phyloP scores from a whole-genome alignment of 305 asterid species.

The Fraxinus latifolia region DNA sequence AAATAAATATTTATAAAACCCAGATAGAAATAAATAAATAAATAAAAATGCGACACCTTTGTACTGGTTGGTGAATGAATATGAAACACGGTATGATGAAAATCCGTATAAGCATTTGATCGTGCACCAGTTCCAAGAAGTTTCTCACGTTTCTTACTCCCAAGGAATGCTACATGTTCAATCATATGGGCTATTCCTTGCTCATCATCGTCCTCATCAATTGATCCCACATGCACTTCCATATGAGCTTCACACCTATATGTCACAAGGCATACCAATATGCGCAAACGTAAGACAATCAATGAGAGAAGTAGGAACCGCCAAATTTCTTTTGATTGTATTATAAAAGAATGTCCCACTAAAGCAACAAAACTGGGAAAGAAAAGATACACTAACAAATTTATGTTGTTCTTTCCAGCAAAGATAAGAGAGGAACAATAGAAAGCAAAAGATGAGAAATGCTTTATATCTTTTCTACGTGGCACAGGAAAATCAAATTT shows the following conservation, averaged over 20 bases:
- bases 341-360: not conserved
- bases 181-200: conserved; percentile 99
- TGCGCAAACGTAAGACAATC: not conserved
- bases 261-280: conserved; percentile 26
- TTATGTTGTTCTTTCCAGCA: not conserved
- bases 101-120: conserved; percentile 98
- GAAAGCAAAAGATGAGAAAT: conserved; percentile 11
- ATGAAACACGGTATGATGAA: conserved; percentile 99
- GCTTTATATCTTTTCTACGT: not conserved
- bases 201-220: conserved; percentile 98
- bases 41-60: conserved; percentile 42
- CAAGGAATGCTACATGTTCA: conserved; percentile 99
- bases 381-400: conserved; percentile 3
- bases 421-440: conserved; percentile 5
- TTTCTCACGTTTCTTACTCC: conserved; percentile 98
- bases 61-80: conserved; percentile 94
- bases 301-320: not conserved
- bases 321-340: not conserved
- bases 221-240: conserved; percentile 98
- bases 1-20: not conserved
- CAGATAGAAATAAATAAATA: not conserved
- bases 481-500: not conserved
- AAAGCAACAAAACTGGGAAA: conserved; percentile 16
- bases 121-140: conserved; percentile 99
- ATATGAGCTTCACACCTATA: conserved; percentile 97